Evolutionary conservation across 176 grass and related monocot genomes (phyloP), one percentile per base, ranked within the genome.

Genomic region (Echinochloa phyllopogon): DNA sequence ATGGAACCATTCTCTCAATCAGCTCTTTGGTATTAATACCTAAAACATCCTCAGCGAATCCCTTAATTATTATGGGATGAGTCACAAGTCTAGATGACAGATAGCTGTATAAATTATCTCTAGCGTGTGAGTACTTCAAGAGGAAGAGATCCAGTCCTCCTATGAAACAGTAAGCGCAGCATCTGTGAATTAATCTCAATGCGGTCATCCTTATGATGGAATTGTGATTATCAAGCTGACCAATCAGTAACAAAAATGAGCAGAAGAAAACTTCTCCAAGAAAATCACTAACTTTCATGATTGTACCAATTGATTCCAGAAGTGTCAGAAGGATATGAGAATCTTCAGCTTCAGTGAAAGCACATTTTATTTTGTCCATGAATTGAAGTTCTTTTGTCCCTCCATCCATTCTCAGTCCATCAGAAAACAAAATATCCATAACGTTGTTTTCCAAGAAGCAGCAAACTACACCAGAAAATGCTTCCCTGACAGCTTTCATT

Each of bases 221-320:
- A 90, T 89, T 82, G 14, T 77, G 85, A 72, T 84, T 81, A 65
- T 86, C 93, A 80, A 98, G 93, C 62, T 95, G 91, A 61, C 50
- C 91, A 56, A 95, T 89, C 72, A 98, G 82, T 63, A 98, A 89
- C 80, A 89, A 58, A 84, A 98, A 91, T 66, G 91, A 95, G 78
- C 82, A 66, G 61, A 95, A 88, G 83, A 95, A 98, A 77, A 95
- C 33, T 70, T 88, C 71, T 58, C 87, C 76, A 74, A 92, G 87
- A 72, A 95, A 82, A 74, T 92, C 96, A 79, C 88, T 90, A 57
- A 75, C 70, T 84, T 95, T 91, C 85, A 94, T 90, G 49, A 98
- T 89, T 86, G 69, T 84, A 83, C 91, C 88, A 83, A 85, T 84
- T 65, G 90, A 86, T 86, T 98, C 91, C 72, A 98, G 64, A 84